Percentiles rank a stretch among this genome's conserved stretches.
phyloP scores from a whole-genome alignment of 768 basidiomycete species.

The Hygrophoropsis aurantiaca region DNA sequence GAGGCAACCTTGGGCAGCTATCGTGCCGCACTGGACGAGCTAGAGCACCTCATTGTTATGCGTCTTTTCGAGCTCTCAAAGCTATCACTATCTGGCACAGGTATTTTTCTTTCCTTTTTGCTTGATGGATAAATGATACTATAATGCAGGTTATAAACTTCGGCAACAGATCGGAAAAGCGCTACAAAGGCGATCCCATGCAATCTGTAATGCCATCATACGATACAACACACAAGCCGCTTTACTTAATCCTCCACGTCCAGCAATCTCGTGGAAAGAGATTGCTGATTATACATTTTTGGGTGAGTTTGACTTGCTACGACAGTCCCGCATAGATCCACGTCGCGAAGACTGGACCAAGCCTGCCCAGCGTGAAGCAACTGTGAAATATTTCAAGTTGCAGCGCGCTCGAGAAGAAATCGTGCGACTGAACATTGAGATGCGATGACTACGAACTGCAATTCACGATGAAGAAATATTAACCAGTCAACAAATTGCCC shows the following conservation, averaged over 20 bases:
- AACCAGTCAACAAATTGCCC: neutral
- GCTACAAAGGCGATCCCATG: constrained; percentile 8
- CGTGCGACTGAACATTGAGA: constrained; percentile 22
- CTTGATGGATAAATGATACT: neutral
- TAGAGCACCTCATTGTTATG: constrained; percentile 30
- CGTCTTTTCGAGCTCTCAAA: constrained; percentile 30
- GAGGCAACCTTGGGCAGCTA: constrained; percentile 2
- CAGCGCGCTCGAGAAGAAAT: constrained; percentile 26
- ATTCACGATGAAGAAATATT: constrained; percentile 18
- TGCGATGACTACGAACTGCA: constrained; percentile 13
- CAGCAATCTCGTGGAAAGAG: neutral
- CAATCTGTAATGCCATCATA: constrained; percentile 12
- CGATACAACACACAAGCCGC: constrained; percentile 11
- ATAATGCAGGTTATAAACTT: constrained; percentile 11
- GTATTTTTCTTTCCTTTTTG: neutral
- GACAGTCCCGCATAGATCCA: constrained; percentile 16
- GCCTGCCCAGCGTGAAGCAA: constrained; percentile 15
- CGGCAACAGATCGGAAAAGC: constrained; percentile 15
- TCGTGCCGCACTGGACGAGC: constrained; percentile 15
- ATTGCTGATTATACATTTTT: constrained; percentile 2
- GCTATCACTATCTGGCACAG: constrained; percentile 11
- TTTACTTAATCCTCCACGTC: neutral
- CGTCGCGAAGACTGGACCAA: constrained; percentile 18
- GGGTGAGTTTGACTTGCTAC: neutral
- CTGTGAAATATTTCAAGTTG: constrained; percentile 22